Evolutionary conservation across 345 rosid genomes (phyloP).

Genomic region (Murraya paniculata): DNA sequence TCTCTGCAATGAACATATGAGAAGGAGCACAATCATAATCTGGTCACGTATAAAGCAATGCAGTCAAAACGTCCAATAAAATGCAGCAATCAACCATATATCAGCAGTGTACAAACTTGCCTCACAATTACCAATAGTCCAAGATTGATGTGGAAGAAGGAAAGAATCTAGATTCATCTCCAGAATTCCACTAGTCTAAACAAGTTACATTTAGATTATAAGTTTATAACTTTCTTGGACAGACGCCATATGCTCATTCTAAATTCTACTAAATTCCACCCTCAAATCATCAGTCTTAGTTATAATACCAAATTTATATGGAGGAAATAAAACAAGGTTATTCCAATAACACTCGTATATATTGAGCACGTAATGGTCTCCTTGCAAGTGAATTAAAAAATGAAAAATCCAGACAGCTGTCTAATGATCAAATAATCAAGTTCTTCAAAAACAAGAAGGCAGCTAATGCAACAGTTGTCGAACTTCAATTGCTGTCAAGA

Average conservation of each 20-base stretch:
- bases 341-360: too few species aligned
- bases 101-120: slow-evolving; percentile 15
- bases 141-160: not conserved
- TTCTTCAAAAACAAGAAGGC: not conserved
- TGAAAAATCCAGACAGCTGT: not conserved
- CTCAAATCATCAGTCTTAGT: not conserved
- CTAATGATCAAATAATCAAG: not conserved
- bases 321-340: not conserved
- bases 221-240: not conserved
- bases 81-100: slow-evolving; percentile 18
- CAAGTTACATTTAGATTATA: not conserved
- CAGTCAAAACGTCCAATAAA: slow-evolving; percentile 22
- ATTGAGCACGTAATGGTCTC: too few species aligned
- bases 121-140: not conserved
- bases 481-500: not conserved
- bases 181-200: not conserved
- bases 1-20: slow-evolving; percentile 50
- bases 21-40: slow-evolving; percentile 25
- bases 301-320: not conserved
- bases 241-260: not conserved
- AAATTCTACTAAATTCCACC: not conserved
- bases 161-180: not conserved
- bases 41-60: slow-evolving; percentile 26
- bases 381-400: not conserved
- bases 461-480: not conserved